phyloP scores from a whole-genome alignment of 257 asterid species.

The Penstemon eatonii region DNA sequence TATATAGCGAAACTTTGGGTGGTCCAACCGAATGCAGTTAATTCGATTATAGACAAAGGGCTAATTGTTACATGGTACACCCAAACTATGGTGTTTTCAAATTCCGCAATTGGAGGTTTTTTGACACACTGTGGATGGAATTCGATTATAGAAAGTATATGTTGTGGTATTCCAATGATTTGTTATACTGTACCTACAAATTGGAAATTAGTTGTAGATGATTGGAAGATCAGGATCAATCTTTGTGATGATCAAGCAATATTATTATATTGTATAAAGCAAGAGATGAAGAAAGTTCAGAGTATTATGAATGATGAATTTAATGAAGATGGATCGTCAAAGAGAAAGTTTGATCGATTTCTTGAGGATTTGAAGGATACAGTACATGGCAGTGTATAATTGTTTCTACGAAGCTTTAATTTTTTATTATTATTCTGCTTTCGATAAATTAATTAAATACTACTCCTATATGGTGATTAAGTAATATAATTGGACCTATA shows the following conservation, averaged over 20 bases:
- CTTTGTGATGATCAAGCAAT: not conserved
- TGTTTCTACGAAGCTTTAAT: too few species aligned
- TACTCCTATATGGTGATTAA: too few species aligned
- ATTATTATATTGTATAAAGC: not conserved
- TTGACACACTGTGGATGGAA: conserved; percentile 55
- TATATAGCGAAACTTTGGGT: conserved; percentile 47
- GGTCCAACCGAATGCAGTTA: conserved; percentile 37
- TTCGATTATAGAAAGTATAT: conserved; percentile 44
- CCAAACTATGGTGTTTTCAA: conserved; percentile 37
- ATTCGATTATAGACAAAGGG: conserved; percentile 27
- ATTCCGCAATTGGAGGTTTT: conserved; percentile 44
- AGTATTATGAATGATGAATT: not conserved
- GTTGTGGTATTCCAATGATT: conserved; percentile 42
- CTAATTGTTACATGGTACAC: conserved; percentile 48
- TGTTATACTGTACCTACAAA: conserved; percentile 33
- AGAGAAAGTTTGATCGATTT: conserved; percentile 10
- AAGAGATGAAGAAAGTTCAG: conserved; percentile 2
- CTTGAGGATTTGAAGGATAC: conserved; percentile 4
- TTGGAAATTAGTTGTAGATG: conserved; percentile 34
- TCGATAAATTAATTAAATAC: not conserved
- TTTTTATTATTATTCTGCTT: not conserved
- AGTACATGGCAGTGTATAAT: conserved; percentile 21
- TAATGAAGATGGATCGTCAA: conserved; percentile 12
- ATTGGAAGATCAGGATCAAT: conserved; percentile 29
- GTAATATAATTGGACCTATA: too few species aligned